These are phyloP conservation scores for Schizothecium vesticola DNA, from an alignment of 495 filamentous ascomycete genomes.

Conservation along the genomic window DNA sequence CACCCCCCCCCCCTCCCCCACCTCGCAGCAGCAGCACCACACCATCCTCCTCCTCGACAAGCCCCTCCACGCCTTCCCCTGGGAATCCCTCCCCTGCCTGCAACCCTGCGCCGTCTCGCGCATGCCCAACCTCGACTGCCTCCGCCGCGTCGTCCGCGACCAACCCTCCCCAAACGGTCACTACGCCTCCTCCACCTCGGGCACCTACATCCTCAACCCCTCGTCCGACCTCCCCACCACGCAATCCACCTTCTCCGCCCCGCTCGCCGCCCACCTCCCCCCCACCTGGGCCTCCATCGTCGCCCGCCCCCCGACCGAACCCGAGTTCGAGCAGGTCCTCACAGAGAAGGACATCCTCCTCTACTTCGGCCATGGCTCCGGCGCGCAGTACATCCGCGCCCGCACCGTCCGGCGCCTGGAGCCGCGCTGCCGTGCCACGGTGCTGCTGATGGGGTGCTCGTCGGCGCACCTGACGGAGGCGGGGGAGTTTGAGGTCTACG, in stretches of 20 bases:
- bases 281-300: conserved; percentile 60
- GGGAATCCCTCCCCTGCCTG: conserved; percentile 90
- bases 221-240: conserved; percentile 75
- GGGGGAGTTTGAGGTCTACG: conserved; percentile 84
- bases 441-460: conserved; percentile 89
- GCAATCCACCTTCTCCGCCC: conserved; percentile 61
- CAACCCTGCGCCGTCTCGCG: conserved; percentile 73
- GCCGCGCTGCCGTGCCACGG: conserved; percentile 53
- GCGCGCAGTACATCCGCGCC: conserved; percentile 86
- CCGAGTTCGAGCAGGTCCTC: conserved; percentile 63
- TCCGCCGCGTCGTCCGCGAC: conserved; percentile 51
- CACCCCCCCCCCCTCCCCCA: conserved; percentile 66
- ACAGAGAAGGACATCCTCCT: conserved; percentile 62
- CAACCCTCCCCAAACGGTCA: conserved; percentile 37
- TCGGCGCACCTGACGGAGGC: conserved; percentile 71
- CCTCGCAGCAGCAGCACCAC: conserved; percentile 48
- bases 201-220: conserved; percentile 84
- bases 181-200: conserved; percentile 53
- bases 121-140: conserved; percentile 73
- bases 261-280: conserved; percentile 47
- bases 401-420: conserved; percentile 72
- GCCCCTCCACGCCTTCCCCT: conserved; percentile 80
- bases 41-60: conserved; percentile 94
- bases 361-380: conserved; percentile 94
- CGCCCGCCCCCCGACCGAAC: conserved; percentile 64